Base-by-base conservation (phyloP, 192 early-diverging fungal species). In the Gamsiella multidivaricata region DNA sequence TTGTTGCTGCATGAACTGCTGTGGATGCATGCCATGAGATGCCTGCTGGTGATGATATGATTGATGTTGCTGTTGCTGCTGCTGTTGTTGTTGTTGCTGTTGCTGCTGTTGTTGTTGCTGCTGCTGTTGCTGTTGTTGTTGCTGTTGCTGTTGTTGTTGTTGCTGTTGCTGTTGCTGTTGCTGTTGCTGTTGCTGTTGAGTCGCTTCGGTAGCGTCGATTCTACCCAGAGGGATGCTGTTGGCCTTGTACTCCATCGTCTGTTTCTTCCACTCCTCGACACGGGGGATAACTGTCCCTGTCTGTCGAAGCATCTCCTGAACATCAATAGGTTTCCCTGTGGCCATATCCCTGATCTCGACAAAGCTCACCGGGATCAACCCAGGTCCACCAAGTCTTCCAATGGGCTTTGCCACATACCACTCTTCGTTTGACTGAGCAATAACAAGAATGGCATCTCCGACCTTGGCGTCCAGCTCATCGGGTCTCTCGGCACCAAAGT, bases 371-470 rank as follows among this genome's bases (percentile, higher is more conserved):
- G 92, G 92, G 65, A 94, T 91, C 50, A 94, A 79, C 15, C 91
- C 92, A 39, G 92, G 88, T 2, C 85, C 87, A 26, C 87, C 87
- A 14, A 87, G 80, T 33, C 88, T 80, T 34, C 80, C 81, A 36
- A 88, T 87, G 28, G 88, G 89, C 76, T 91, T 91, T 31, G 89
- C 92, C 29, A 94, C 90, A 70, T 90, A 87, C 92, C 92, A 94
- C 78, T 94, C 92, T 12, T 83, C 83, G 51, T 90, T 92, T 43
- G 89, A 91, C 58, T 94, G 89, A 20, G 92, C 92, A 79, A 94
- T 90, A 50, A 94, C 85, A 18, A 92, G 82, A 60, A 94, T 87
- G 22, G 88, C 85, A 61, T 94, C 92, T 34, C 88, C 91, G 33
- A 86, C 83, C 70, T 85, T 84, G 36, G 91, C 88, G 17, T 91